Percentiles rank a stretch among this genome's conserved stretches.
These are phyloP conservation scores for Myriosclerotinia curreyana DNA, from an alignment of 2,329 filamentous ascomycete species.

Conservation along the genomic window DNA sequence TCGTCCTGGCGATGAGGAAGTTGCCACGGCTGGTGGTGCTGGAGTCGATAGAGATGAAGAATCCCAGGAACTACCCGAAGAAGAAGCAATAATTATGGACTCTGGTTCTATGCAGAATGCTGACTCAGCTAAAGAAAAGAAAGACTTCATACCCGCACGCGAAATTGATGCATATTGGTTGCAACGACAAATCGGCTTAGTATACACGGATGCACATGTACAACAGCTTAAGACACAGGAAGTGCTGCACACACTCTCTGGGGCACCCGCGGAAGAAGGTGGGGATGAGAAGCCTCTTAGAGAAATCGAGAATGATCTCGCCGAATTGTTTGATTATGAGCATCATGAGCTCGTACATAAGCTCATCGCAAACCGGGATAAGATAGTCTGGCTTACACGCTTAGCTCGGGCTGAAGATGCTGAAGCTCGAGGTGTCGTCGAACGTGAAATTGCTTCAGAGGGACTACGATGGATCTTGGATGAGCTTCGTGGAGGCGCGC, in stretches of 20 bases:
- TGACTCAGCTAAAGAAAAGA: conserved; percentile 46
- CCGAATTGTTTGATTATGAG: conserved; percentile 98
- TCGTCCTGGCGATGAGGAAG: conserved; percentile 49
- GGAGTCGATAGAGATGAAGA: conserved; percentile 50
- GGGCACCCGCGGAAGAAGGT: conserved; percentile 68
- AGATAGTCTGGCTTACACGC: conserved; percentile 91
- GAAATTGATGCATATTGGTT: conserved; percentile 98
- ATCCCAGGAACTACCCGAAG: conserved; percentile 51
- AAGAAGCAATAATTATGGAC: conserved; percentile 82
- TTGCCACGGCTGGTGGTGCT: conserved; percentile 50
- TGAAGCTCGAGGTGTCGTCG: conserved; percentile 70
- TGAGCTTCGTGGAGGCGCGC: conserved; percentile 74
- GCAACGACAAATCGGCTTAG: conserved; percentile 81
- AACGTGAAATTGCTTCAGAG: conserved; percentile 87
- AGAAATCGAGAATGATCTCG: conserved; percentile 96
- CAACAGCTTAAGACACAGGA: conserved; percentile 90
- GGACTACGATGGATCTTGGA: conserved; percentile 84
- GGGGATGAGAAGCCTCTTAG: conserved; percentile 81
- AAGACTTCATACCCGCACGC: conserved; percentile 69
- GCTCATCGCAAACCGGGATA: conserved; percentile 86
- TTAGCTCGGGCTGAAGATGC: conserved; percentile 80
- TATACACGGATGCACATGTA: conserved; percentile 88
- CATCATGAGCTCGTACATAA: conserved; percentile 90
- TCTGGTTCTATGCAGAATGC: conserved; percentile 52
- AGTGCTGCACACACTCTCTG: conserved; percentile 78